Base-by-base conservation (phyloP, 768 basidiomycete species). In the Phaeotremella fagi region DNA sequence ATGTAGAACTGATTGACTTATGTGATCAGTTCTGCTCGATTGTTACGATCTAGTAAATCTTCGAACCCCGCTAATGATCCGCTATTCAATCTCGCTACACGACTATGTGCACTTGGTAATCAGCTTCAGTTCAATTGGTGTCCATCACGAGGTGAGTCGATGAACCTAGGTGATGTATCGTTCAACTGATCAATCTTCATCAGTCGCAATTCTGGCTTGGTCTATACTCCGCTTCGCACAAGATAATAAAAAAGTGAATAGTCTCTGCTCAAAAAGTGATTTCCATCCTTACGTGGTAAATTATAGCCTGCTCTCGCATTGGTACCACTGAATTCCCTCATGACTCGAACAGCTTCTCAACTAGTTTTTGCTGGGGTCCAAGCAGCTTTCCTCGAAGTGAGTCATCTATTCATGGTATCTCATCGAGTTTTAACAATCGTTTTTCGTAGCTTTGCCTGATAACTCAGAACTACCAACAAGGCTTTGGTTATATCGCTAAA, bases 371-470 rank as follows among this genome's bases (percentile, higher is more conserved):
- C 59, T 6, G 61, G 57, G 12, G 54, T 56, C 1, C 58, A 61
- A 22, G 44, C 59, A 3, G 64, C 61, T 15, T 65, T 59, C 23
- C 61, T 71, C 25, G 69, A 71, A 49, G 66, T 66, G 14, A 56
- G 63, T 45, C 35, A 27, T 3, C 27, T 45, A 4, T 41, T 5
- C 24, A 2, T 33, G 25, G 3, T 22, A 27, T 20, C n/a, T 9
- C 23, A n/a, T 9, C 41, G 23, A 20, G 12, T n/a, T 9, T 43
- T 24, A 20, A 16, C 24, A 14, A 18, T 31, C 49, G 16, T 54
- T 33, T 36, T 25, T 3, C 14, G 4, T 36, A 66, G 64, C 54
- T 49, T 14, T 62, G 50, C 29, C 51, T 66, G 25, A 15, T 57
- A 4, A 50, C 48, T 7, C 14, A 55, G 2, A 16, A 46, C n/a